A percentile compares a stretch with the other conserved stretches of the same genome.
phyloP scores from a whole-genome alignment of 192 early-diverging fungal genomes.

The Cetraspora pellucida region DNA sequence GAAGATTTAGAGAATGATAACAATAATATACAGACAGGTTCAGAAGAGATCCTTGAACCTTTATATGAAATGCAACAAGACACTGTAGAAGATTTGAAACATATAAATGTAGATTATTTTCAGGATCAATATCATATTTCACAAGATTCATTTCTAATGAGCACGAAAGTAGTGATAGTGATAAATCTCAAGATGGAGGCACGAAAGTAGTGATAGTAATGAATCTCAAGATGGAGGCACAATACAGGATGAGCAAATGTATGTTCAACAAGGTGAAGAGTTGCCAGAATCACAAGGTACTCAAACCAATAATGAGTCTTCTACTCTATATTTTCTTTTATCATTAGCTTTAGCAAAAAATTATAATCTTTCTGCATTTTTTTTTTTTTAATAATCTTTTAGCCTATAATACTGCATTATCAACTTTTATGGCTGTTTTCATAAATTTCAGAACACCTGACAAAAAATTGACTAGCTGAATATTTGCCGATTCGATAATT shows the following conservation, averaged over 20 bases:
- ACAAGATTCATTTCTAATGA: not conserved
- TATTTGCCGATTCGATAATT: too few relatives aligned
- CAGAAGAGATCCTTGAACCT: not conserved
- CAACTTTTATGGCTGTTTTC: too few relatives aligned
- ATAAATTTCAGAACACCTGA: too few relatives aligned
- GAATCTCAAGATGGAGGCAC: too few relatives aligned
- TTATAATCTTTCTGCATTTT: too few relatives aligned
- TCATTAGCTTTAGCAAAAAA: too few relatives aligned
- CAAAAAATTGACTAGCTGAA: too few relatives aligned
- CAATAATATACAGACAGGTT: not conserved
- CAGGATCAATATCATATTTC: not conserved
- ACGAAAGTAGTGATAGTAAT: too few relatives aligned
- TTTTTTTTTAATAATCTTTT: too few relatives aligned
- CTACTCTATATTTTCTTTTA: too few relatives aligned
- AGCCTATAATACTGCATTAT: too few relatives aligned
- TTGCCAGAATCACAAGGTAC: not conserved
- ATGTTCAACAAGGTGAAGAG: not conserved
- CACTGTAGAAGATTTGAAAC: not conserved
- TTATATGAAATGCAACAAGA: not conserved
- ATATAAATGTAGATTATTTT: not conserved
- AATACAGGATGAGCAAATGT: too few relatives aligned
- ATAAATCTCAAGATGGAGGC: not conserved
- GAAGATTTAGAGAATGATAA: not conserved
- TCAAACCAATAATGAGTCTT: not conserved
- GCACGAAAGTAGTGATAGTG: not conserved